phyloP scores from a whole-genome alignment of 164 flowering plant genomes.

The Piper betle region DNA sequence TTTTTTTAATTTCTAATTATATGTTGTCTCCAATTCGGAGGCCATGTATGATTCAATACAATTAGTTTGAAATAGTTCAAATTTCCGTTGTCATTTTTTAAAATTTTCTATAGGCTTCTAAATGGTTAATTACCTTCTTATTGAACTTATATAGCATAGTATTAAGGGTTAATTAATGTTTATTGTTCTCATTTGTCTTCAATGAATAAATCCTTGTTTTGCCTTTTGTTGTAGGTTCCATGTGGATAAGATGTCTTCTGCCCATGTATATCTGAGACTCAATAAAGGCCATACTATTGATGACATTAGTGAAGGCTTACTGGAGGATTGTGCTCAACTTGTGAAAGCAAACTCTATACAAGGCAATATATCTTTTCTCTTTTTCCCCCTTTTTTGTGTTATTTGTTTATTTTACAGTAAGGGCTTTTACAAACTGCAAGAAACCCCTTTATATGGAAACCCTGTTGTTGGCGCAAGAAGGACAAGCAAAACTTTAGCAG shows the following conservation, averaged over 20 bases:
- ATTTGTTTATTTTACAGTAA: too few relatives aligned
- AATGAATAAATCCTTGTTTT: too few relatives aligned
- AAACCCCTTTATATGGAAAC: neutral
- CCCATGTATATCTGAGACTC: constrained; percentile 92
- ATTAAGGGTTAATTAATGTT: too few relatives aligned
- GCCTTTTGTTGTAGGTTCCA: constrained; percentile 62
- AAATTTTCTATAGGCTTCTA: too few relatives aligned
- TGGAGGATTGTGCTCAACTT: constrained; percentile 96
- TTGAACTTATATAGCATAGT: too few relatives aligned
- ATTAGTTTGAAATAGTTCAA: too few relatives aligned
- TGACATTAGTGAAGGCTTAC: constrained; percentile 74
- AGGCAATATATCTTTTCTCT: constrained; percentile 30
- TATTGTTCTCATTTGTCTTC: too few relatives aligned
- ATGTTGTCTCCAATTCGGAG: too few relatives aligned
- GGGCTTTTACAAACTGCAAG: neutral
- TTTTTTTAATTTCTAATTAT: too few relatives aligned
- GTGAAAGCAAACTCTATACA: constrained; percentile 99
- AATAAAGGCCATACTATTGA: constrained; percentile 84
- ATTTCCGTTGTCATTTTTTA: too few relatives aligned
- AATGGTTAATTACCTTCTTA: too few relatives aligned
- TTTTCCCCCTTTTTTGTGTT: neutral
- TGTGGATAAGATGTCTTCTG: constrained; percentile 99
- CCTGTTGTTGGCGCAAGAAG: neutral
- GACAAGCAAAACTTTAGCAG: neutral
- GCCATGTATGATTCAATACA: too few relatives aligned